Evolutionary conservation across 495 filamentous ascomycete genomes (phyloP), one percentile per base, ranked within the genome.

Genomic region (Aspergillus nidulans): DNA sequence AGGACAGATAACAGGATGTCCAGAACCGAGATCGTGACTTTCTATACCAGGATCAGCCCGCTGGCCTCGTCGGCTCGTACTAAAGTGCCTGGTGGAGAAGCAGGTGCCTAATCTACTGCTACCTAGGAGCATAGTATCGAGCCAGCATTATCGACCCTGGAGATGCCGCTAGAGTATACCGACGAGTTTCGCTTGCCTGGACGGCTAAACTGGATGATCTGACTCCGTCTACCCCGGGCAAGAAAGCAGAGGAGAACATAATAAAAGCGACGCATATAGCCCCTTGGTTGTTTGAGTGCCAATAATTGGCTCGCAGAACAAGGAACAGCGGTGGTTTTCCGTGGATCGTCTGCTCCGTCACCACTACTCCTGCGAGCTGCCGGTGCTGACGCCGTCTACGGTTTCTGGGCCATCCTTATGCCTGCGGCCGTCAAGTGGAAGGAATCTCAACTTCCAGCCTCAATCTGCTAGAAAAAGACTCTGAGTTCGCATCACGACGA

Each of bases 261-360:
- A 38, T 39, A 39, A 55, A 20, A 34, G 34, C 44, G 52, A 54
- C 52, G 42, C 28, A 28, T 47, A 54, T 54, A 55, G 36, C 52
- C 52, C 52, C 52, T 53, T 53, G 52, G 42, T 28, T 49, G 45
- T 32, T 49, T 36, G 23, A 39, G 38, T 20, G 30, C 55, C 39
- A 50, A 44, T 55, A 46, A 59, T 59, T 60, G 55, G 55, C 44
- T 57, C 52, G 40, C 2, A 52, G 49, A 48, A 59, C 58, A 64
- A 57, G 62, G 58, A 61, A 64, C 55, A 54, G 52, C 58, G 48
- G 58, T 56, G 49, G 55, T 53, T 49, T 56, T 63, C 61, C 61
- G 52, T 63, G 61, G 61, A 61, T 64, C 57, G 53, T 51, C 56
- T 52, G 47, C 50, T 46, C 52, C 57, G 55, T 57, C 59, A 32